Evolutionary conservation across 306 rosid species (phyloP), one percentile per base, ranked within the genome.

Genomic region (Rubus idaeus): DNA sequence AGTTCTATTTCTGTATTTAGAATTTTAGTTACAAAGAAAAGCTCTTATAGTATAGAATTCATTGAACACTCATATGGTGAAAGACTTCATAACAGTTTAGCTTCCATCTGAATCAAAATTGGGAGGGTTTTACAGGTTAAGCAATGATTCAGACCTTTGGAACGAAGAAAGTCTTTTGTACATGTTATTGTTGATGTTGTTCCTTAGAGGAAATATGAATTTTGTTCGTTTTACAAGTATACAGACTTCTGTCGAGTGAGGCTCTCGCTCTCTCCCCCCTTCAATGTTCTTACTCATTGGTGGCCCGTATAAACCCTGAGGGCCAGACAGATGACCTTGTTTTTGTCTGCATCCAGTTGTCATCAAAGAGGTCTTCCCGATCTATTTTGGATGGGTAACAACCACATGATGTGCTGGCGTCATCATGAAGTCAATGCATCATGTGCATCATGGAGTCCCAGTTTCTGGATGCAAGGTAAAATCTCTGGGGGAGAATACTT

Each of bases 351-450:
- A 57, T 26, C 56, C 67, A 57, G 66, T 58, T 73, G 56, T 40
- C n/a, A 52, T 37, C 0, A 10, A 18, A 37, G 16, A 21, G 44
- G 21, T 7, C 60, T 26, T 70, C 23, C 0, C 40, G 5, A 39
- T 64, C 49, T 40, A 6, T 40, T 5, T 10, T 3, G 69, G 46
- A 17, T 14, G n/a, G 47, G 9, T 51, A 52, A 10, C 30, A 53
- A 56, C 39, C 20, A 39, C 75, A 18, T 17, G 35, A 51, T 35
- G 30, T 50, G 56, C 45, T 50, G 44, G 55, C 16, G 6, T 23
- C 44, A 70, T 49, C 23, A 49, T 49, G 63, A 71, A 11, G 37
- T 72, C 76, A 52, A 55, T 53, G 65, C 51, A 72, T 52, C 47
- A 50, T 50, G 40, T 60, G 65, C 65, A 4, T 30, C 42, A 63